Percentiles rank a stretch among this genome's conserved stretches.
phyloP scores from a whole-genome alignment of 1,139 yeast genomes.

The Saccharomyces hybrid region DNA sequence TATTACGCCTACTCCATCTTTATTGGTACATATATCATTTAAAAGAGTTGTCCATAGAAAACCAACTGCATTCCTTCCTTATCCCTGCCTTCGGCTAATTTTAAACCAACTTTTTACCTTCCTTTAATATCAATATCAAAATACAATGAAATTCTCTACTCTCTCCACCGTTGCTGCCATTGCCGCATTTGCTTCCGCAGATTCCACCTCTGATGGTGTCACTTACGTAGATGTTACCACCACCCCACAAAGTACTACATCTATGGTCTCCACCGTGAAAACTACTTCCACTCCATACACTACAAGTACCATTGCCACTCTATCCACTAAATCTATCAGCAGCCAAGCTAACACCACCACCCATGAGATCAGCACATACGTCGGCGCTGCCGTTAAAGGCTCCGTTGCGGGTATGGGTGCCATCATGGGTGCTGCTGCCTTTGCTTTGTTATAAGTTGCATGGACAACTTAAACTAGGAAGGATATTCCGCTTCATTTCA shows the following conservation, averaged over 20 bases:
- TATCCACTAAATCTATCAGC: conserved; percentile 3
- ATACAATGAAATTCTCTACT: conserved; percentile 18
- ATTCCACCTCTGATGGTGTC: conserved; percentile 20
- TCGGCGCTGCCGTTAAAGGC: conserved; percentile 11
- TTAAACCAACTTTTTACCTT: conserved; percentile 3
- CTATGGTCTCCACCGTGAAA: conserved; percentile 31
- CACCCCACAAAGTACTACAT: conserved; percentile 30
- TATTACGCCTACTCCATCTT: not conserved
- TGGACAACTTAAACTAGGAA: not conserved
- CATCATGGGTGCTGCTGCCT: conserved; percentile 10
- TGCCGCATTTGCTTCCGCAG: conserved; percentile 7
- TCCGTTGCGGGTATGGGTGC: conserved; percentile 14
- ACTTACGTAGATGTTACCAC: conserved; percentile 32
- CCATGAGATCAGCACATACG: conserved; percentile 9
- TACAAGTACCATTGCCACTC: conserved; percentile 24
- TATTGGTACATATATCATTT: not conserved
- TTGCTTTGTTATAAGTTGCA: not conserved
- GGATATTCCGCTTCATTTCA: not conserved
- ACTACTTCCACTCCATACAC: conserved; percentile 30
- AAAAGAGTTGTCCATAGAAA: not conserved
- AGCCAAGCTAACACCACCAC: conserved; percentile 5
- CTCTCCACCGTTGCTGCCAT: conserved; percentile 15
- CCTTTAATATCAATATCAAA: not conserved
- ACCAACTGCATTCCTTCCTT: not conserved
- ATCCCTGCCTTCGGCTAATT: not conserved